A percentile compares a stretch with the other conserved stretches of the same genome.
phyloP scores from a whole-genome alignment of 2,329 filamentous ascomycete genomes.

The Macrophomina tecta region DNA sequence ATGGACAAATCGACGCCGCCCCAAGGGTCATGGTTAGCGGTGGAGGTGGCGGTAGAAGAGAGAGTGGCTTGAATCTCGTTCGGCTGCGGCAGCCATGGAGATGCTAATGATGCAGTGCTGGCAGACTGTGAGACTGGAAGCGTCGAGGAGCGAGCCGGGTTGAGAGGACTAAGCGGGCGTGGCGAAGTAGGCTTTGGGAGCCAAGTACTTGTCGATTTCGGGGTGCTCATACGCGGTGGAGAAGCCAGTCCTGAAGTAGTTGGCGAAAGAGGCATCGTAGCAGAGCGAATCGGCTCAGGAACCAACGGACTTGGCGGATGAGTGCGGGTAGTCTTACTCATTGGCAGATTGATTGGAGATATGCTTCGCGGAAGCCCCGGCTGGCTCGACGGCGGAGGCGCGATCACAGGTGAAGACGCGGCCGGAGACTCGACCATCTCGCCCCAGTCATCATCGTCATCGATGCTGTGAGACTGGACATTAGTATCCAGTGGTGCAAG shows the following conservation, averaged over 20 bases:
- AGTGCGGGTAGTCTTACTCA: conserved; percentile 11
- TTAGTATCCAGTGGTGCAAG: conserved; percentile 20
- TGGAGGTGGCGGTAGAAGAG: neutral
- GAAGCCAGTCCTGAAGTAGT: neutral
- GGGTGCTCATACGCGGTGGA: neutral
- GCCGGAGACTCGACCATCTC: conserved; percentile 47
- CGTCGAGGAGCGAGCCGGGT: conserved; percentile 21
- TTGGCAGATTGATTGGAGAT: conserved; percentile 12
- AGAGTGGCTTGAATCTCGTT: neutral
- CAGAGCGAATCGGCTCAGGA: conserved; percentile 8
- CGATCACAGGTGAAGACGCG: conserved; percentile 32
- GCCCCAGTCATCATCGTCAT: conserved; percentile 46
- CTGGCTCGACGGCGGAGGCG: conserved; percentile 28
- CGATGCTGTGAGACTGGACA: conserved; percentile 19
- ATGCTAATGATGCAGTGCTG: neutral
- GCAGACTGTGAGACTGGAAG: conserved; percentile 1
- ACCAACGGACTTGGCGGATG: conserved; percentile 21
- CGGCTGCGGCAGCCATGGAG: neutral
- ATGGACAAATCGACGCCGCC: conserved; percentile 36
- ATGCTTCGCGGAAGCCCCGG: conserved; percentile 12
- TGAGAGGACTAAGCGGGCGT: conserved; percentile 12
- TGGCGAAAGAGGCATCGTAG: conserved; percentile 14
- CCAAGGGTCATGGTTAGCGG: conserved; percentile 33
- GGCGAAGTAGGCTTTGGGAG: conserved; percentile 1
- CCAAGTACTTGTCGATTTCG: conserved; percentile 11